Evolutionary conservation across 352 stramenopile genomes (phyloP), one percentile per base, ranked within the genome.

Genomic region (Plasmopara muralis): DNA sequence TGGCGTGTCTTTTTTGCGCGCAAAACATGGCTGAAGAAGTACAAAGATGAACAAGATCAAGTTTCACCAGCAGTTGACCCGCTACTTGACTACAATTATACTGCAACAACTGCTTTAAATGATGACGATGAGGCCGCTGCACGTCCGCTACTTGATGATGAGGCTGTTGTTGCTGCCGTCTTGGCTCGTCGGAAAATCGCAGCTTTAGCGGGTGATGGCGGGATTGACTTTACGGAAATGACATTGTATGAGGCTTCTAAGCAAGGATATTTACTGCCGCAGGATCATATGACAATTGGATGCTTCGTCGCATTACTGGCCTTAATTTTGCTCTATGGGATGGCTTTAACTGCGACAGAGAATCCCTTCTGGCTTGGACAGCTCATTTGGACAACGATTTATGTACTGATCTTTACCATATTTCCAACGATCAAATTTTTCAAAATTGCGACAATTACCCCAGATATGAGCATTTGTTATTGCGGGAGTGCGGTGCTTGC

Each of bases 391-490:
- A 75, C 82, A 15, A 68, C 45, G 4, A 60, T 47, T 3, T 87
- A 86, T 52, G 72, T 88, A 0, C 5, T 79, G 2, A 62, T 90
- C 25, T 93, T 93, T 49, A 84, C 82, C 9, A 43, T 88, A 1
- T 77, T 73, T 15, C 77, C 77, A 15, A 83, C 77, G 3, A 68
- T 87, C 50, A 93, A 93, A 55, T 90, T 75, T 54, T 90, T 89
- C 56, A 77, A 86, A 47, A 85, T 85, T 12, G 75, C 68, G 6
- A 62, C 62, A 1, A 60, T 77, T 28, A 87, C 74, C 4, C 29
- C 55, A 0, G 82, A 93, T 49, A 85, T 87, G 64, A 78, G 62
- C 18, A 70, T 63, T 46, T 68, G 58, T 0, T 76, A 83, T 39
- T 63, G 48, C 2, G 72, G 61, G 0, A 88, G 77, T 52, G 77